These are phyloP conservation scores for Zalaria obscura DNA, from an alignment of 2,329 filamentous ascomycete species.

Conservation along the genomic window DNA sequence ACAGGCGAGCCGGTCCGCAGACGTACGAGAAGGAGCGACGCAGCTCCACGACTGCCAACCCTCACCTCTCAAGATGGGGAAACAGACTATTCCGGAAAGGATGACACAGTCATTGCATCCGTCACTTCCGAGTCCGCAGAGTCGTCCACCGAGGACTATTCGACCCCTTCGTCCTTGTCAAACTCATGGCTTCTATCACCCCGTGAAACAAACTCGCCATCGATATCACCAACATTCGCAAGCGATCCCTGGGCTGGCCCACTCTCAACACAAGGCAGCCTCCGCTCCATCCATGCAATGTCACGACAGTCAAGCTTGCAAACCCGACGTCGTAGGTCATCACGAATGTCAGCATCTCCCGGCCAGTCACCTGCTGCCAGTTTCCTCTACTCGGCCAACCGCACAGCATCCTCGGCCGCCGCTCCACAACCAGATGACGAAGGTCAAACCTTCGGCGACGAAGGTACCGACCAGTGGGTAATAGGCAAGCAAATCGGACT, in stretches of 20 bases:
- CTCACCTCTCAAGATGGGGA: conserved; percentile 4
- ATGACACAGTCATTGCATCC: conserved; percentile 22
- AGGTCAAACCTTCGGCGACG: conserved; percentile 46
- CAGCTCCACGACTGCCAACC: conserved; percentile 4
- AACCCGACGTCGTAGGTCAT: background rate
- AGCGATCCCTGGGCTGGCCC: conserved; percentile 6
- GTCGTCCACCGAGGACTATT: conserved; percentile 23
- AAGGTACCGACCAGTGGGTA: conserved; percentile 43
- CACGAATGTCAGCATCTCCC: background rate
- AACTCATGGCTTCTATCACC: conserved; percentile 18
- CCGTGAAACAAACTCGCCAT: conserved; percentile 17
- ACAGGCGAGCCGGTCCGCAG: conserved; percentile 6
- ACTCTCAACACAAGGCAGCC: background rate
- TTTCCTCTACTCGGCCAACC: conserved; percentile 10
- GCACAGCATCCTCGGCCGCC: conserved; percentile 21
- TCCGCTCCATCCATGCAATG: background rate
- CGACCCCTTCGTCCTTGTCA: conserved; percentile 21
- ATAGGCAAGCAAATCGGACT: conserved; percentile 52
- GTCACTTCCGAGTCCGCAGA: conserved; percentile 27
- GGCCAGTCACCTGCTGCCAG: conserved; percentile 9
- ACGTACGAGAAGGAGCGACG: conserved; percentile 6
- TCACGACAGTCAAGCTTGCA: background rate
- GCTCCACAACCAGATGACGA: conserved; percentile 46
- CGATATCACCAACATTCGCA: conserved; percentile 18
- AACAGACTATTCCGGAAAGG: conserved; percentile 4